phyloP scores from a whole-genome alignment of 108 stramenopile genomes.

The Mayamaea pseudoterrestris region DNA sequence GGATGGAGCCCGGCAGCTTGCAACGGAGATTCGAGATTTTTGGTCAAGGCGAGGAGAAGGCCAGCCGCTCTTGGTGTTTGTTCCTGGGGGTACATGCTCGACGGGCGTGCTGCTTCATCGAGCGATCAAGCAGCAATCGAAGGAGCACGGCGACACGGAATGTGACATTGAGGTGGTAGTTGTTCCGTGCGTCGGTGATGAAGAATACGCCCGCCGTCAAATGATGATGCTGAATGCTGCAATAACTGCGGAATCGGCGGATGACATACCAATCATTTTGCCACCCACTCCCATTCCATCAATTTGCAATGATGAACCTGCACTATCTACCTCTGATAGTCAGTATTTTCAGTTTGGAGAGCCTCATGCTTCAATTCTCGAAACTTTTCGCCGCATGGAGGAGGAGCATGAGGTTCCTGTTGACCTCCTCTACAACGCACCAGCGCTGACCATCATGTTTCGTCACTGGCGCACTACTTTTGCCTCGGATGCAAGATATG shows the following conservation, averaged over 20 bases:
- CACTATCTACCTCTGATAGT: not conserved
- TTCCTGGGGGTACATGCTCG: slow-evolving; percentile 80
- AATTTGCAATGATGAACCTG: no score
- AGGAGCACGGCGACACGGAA: not conserved
- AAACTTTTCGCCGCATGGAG: slow-evolving; percentile 54
- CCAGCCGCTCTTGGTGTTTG: slow-evolving; percentile 44
- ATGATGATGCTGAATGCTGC: slow-evolving; percentile 47
- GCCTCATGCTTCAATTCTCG: slow-evolving; percentile 38
- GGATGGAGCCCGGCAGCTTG: slow-evolving; percentile 24
- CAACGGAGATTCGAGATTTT: slow-evolving; percentile 27
- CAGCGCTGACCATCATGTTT: slow-evolving; percentile 55
- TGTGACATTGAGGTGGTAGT: slow-evolving; percentile 72
- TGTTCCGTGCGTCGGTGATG: slow-evolving; percentile 77
- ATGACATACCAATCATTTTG: slow-evolving; percentile 46
- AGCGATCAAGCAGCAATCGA: slow-evolving; percentile 20
- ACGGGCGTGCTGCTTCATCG: slow-evolving; percentile 55
- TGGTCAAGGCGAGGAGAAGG: slow-evolving; percentile 45
- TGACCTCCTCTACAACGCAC: slow-evolving; percentile 75
- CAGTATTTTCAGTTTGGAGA: slow-evolving; percentile 63
- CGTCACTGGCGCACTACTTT: slow-evolving; percentile 46
- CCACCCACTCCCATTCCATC: slow-evolving; percentile 17
- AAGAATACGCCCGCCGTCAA: slow-evolving; percentile 59
- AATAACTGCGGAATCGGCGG: slow-evolving; percentile 5
- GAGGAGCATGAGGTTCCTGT: slow-evolving; percentile 39
- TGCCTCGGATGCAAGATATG: slow-evolving; percentile 23